phyloP scores from a whole-genome alignment of 179 eudicot genomes.

The Silene vulgaris region DNA sequence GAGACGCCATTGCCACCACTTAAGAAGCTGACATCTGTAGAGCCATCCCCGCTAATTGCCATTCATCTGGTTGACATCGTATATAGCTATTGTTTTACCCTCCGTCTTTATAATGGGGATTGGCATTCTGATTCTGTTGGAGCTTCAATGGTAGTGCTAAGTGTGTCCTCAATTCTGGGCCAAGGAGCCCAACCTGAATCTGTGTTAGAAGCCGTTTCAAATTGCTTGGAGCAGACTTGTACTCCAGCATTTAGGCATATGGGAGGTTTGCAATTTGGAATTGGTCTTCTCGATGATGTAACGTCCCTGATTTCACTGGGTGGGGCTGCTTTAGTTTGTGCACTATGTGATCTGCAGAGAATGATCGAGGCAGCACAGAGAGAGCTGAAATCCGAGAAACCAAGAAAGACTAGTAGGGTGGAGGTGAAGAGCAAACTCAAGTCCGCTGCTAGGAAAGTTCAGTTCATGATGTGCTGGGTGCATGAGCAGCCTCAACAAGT shows the following conservation, averaged over 20 bases:
- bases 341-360: slow-evolving; percentile 58
- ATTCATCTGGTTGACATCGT: slow-evolving; percentile 70
- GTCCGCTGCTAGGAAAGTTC: slow-evolving; percentile 56
- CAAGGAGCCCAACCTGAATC: slow-evolving; percentile 59
- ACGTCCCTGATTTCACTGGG: slow-evolving; percentile 46
- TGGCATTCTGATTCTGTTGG: slow-evolving; percentile 75
- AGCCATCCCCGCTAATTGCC: slow-evolving; percentile 78
- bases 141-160: slow-evolving; percentile 49
- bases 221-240: slow-evolving; percentile 79
- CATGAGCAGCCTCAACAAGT: slow-evolving; percentile 63
- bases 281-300: slow-evolving; percentile 66
- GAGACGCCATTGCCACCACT: slow-evolving; percentile 53
- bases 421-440: slow-evolving; percentile 60
- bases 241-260: slow-evolving; percentile 59
- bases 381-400: slow-evolving; percentile 55
- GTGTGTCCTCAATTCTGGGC: slow-evolving; percentile 64
- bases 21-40: slow-evolving; percentile 50
- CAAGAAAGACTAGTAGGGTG: slow-evolving; percentile 29
- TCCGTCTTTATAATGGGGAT: slow-evolving; percentile 85
- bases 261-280: slow-evolving; percentile 71
- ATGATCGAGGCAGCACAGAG: slow-evolving; percentile 48
- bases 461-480: slow-evolving; percentile 83
- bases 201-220: slow-evolving; percentile 50
- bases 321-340: slow-evolving; percentile 53
- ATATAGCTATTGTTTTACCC: slow-evolving; percentile 80